These are phyloP conservation scores for Verticillium albo-atrum DNA, from an alignment of 2,329 filamentous ascomycete genomes.

Conservation along the genomic window DNA sequence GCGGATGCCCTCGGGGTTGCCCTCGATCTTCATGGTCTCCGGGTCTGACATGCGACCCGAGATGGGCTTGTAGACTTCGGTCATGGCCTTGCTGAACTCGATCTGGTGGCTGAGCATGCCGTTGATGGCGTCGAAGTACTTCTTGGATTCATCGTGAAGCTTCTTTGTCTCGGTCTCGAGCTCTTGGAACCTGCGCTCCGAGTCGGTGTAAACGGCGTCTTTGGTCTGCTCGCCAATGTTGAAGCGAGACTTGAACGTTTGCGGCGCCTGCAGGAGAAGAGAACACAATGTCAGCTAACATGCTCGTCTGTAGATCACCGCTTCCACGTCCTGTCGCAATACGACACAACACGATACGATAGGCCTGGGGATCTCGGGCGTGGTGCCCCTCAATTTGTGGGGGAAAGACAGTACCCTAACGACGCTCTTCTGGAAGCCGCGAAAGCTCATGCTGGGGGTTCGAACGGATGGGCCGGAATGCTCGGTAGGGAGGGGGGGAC, in stretches of 20 bases:
- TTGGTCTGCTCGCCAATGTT: constrained; percentile 95
- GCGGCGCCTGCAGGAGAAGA: constrained; percentile 60
- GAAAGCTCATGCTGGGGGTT: constrained; percentile 76
- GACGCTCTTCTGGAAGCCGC: constrained; percentile 89
- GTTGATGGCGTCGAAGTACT: constrained; percentile 97
- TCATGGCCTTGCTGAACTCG: constrained; percentile 93
- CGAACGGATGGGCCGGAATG: constrained; percentile 5
- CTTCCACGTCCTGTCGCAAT: background rate
- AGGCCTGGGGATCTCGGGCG: too few species aligned
- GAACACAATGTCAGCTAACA: background rate
- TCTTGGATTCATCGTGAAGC: constrained; percentile 93
- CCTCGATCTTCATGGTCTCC: constrained; percentile 72
- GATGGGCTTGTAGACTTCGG: constrained; percentile 97
- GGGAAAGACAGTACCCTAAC: constrained; percentile 59
- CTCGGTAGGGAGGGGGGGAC: constrained; percentile 1
- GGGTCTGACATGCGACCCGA: constrained; percentile 94
- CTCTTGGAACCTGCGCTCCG: constrained; percentile 89
- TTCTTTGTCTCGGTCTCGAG: constrained; percentile 95
- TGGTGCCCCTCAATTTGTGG: constrained; percentile 14
- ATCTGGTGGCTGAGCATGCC: constrained; percentile 97
- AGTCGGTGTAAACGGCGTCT: constrained; percentile 90
- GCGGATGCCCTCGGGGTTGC: constrained; percentile 86
- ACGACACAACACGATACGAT: background rate
- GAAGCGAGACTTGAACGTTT: constrained; percentile 87
- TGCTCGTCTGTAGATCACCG: background rate